Base-by-base conservation (phyloP, 202 grass and related monocot genomes). In the Carex arenaria region DNA sequence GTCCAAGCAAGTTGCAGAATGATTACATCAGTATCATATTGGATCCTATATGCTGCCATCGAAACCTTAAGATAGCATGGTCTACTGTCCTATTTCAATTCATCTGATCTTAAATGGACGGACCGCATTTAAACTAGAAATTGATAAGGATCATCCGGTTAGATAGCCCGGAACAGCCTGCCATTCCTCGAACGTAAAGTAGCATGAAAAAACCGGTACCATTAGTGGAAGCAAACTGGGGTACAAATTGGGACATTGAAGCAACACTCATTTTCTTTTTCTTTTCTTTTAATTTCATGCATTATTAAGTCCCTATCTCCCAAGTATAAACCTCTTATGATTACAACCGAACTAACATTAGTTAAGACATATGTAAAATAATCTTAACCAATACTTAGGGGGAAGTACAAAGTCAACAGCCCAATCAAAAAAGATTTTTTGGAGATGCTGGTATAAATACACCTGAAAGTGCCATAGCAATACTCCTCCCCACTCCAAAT, bases 401-500 rank as follows among this genome's bases (percentile, higher is more conserved):
- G 60, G 80, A 36, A 62, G 60, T 47, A 40, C 26, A 51, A 82
- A 67, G 80, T 82, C 80, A 82, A 82, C 61, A 66, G 10, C 26
- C 59, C 32, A 72, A 64, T 49, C 23, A 80, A 47, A 80, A 80
- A 53, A 30, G 63, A 49, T 80, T 71, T 91, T 76, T 83, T 73
- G 57, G 20, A 78, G 26, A 78, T 85, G 85, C 59, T 70, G 79
- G 63, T 68, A 62, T 61, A 60, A 13, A 79, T 83, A 84, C 66
- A 22, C 53, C 28, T 1, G 7, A 45, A 1, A 80, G 17, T 2
- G 28, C 57, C 47, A 20, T 85, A 88, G 68, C 82, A 85, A 64
- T 65, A 75, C 32, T 84, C 82, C 31, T 15, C 85, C 82, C 40
- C 65, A 63, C 63, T 49, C 32, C 54, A 67, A 84, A 86, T 31